A percentile compares a stretch with the other conserved stretches of the same genome.
Conservation (phyloP, 1,139 yeast species). For the Blastobotrys malaysiensis region DNA sequence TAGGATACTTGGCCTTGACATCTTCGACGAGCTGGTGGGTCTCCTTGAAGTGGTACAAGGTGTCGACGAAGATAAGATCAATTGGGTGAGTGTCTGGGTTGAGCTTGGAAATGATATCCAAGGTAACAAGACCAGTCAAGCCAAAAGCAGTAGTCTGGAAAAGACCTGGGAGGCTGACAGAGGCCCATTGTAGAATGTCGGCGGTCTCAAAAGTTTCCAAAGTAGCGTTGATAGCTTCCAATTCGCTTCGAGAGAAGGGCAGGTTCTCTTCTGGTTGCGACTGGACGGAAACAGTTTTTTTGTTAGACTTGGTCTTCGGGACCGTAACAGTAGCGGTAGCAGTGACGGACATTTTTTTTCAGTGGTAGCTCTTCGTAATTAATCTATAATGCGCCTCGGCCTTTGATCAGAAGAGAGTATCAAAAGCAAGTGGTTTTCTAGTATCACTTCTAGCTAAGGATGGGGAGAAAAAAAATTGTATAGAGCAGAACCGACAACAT, state of each 20-base stretch:
- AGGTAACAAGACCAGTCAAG: slow-evolving; percentile 80
- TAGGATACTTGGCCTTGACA: slow-evolving; percentile 53
- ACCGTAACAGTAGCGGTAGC: slow-evolving; percentile 3
- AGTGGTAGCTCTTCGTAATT: not conserved
- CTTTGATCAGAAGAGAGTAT: not conserved
- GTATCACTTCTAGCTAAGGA: not conserved
- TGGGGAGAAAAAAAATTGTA: not conserved
- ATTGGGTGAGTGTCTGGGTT: slow-evolving; percentile 41
- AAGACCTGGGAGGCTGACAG: slow-evolving; percentile 70
- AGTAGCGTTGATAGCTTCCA: slow-evolving; percentile 48
- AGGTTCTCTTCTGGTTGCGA: not conserved
- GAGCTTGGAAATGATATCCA: slow-evolving; percentile 73
- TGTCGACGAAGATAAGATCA: slow-evolving; percentile 82
- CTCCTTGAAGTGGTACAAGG: slow-evolving; percentile 90
- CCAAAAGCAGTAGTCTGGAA: slow-evolving; percentile 96
- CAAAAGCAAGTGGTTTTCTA: not conserved
- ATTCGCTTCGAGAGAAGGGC: slow-evolving; percentile 23
- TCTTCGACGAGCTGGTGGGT: slow-evolving; percentile 68
- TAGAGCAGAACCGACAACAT: not conserved
- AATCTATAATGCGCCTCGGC: not conserved
- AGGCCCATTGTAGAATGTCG: slow-evolving; percentile 77
- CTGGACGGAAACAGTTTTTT: not conserved
- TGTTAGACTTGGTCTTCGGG: not conserved
- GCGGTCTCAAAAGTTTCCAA: slow-evolving; percentile 56
- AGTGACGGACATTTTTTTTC: slow-evolving; percentile 7